Percentiles rank a stretch among this genome's conserved stretches.
Conservation (phyloP, 768 basidiomycete genomes). For the Rhizopogon vesiculosus region DNA sequence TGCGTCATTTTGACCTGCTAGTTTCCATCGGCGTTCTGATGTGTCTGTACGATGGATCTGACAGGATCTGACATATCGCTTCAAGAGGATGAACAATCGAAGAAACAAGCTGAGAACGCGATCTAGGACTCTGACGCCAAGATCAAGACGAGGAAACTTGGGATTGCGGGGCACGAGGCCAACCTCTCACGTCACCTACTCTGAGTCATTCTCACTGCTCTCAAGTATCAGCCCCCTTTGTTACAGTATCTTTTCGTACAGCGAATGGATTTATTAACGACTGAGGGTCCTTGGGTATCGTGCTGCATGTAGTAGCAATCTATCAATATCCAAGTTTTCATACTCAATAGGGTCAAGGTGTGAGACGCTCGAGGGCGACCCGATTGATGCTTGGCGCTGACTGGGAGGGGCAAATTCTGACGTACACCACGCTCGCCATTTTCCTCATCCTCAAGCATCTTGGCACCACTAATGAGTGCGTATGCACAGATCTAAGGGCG, state of each 20-base stretch:
- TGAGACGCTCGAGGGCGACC: constrained; percentile 66
- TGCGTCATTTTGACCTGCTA: background rate
- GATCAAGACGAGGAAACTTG: constrained; percentile 44
- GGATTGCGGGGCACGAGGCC: constrained; percentile 65
- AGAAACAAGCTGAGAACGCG: constrained; percentile 55
- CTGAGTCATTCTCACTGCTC: too few species aligned
- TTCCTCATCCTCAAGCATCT: too few species aligned
- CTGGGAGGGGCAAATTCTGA: too few species aligned
- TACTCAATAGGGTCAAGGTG: constrained; percentile 78
- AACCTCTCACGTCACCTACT: constrained; percentile 10
- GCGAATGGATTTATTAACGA: too few species aligned
- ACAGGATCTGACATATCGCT: background rate
- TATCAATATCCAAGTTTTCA: constrained; percentile 61
- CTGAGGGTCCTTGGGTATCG: background rate
- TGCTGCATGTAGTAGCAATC: background rate
- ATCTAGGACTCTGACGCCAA: constrained; percentile 50
- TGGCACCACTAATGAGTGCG: too few species aligned
- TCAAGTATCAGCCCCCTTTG: background rate
- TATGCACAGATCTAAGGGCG: too few species aligned
- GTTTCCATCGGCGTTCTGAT: background rate
- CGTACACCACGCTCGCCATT: too few species aligned
- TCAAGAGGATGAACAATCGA: constrained; percentile 56
- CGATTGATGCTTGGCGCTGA: too few species aligned
- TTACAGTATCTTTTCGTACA: too few species aligned
- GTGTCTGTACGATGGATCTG: background rate